phyloP scores from a whole-genome alignment of 2,329 filamentous ascomycete genomes.

The Mycosphaerella sp. region DNA sequence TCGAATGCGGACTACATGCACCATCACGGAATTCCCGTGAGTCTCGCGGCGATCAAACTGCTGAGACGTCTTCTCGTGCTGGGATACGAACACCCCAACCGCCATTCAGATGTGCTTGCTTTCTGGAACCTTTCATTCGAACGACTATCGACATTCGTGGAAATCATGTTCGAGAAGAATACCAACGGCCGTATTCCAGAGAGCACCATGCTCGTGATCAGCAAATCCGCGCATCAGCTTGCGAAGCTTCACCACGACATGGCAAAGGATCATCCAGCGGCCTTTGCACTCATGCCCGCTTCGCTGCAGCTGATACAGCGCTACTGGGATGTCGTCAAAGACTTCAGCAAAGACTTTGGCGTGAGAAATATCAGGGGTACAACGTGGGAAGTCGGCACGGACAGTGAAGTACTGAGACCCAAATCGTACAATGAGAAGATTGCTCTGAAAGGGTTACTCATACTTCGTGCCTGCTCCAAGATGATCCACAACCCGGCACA shows the following conservation, averaged over 20 bases:
- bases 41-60: constrained; percentile 70
- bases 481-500: constrained; percentile 77
- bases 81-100: constrained; percentile 78
- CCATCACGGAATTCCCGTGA: constrained; percentile 63
- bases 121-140: constrained; percentile 75
- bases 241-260: constrained; percentile 88
- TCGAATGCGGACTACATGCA: constrained; percentile 38
- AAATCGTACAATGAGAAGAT: constrained; percentile 58
- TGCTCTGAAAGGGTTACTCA: constrained; percentile 72
- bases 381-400: too few species aligned
- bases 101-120: constrained; percentile 66
- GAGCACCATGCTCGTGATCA: constrained; percentile 47
- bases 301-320: constrained; percentile 69
- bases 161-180: constrained; percentile 33
- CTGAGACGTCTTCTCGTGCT: constrained; percentile 71
- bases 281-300: constrained; percentile 75
- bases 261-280: constrained; percentile 69
- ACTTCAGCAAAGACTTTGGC: constrained; percentile 68
- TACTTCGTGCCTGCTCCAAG: constrained; percentile 75
- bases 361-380: too few species aligned
- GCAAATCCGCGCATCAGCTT: constrained; percentile 82
- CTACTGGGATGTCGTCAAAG: constrained; percentile 78
- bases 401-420: constrained; percentile 22
- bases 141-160: constrained; percentile 72
- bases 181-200: constrained; percentile 9